Evolutionary conservation across 306 rosid species (phyloP), one percentile per base, ranked within the genome.

Genomic region (Cucurbita argyrosperma): DNA sequence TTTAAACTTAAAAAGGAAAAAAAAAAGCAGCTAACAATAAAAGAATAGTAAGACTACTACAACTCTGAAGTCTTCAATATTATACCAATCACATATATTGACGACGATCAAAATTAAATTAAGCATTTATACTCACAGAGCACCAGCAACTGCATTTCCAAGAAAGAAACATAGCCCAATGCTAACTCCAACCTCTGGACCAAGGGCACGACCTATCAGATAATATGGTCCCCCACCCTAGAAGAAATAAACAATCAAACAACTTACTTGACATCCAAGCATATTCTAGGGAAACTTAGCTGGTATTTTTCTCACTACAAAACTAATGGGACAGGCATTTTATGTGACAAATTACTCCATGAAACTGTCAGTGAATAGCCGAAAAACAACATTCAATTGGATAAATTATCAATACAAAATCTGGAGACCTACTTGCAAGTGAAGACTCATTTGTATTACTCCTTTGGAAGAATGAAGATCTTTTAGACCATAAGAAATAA

Each of bases 101-200:
- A 47, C 7, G 51, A 52, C 26, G 49, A 71, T 3, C 37, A 9
- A 63, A 75, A 46, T 38, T 18, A 49, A 72, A 47, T 45, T 52
- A 80, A 78, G 66, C 57, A 60, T 50, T 59, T 43, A 75, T 43
- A 87, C 99, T 94, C 81, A 94, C 99, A 94, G 96, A 66, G 99
- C 83, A 82, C 99, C 99, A 39, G 99, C 99, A 84, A 94, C 97
- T 76, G 97, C 99, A 84, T 94, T 94, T 73, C 99, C 99, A 11
- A 94, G 96, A 80, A 94, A 94, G 85, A 94, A 94, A 83, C 99
- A 94, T 70, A 94, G 79, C 74, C 99, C 99, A 82, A 94, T 94
- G 89, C 99, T 94, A 83, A 94, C 97, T 81, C 99, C 99, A 87
- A 94, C 99, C 85, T 94, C 99, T 77, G 99, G 99, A 82, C 99